Base-by-base conservation (phyloP, 1,139 yeast species). In the Saccharomyces hybrid region DNA sequence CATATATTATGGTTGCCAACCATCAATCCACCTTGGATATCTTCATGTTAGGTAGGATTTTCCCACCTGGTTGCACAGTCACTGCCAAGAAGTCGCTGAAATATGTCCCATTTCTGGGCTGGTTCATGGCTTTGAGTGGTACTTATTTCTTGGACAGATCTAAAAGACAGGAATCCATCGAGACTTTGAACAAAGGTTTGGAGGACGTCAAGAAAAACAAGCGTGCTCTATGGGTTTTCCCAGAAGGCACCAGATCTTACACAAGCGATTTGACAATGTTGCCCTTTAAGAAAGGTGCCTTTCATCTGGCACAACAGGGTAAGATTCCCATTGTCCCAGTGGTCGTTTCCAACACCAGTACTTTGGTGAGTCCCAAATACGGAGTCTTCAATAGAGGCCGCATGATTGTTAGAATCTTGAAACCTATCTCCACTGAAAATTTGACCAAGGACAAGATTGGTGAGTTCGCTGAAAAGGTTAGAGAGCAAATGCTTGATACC, bases 281-380 rank as follows among this genome's bases (percentile, higher is more conserved):
- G 54, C 96, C 96, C 1, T 88, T 93, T 73, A 93, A 93, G 71
- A 95, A 95, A 69, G 99, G 99, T 51, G 98, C 98, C 0, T 95
- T 95, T 82, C 97, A 93, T 72, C 79, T 93, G 66, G 99, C 99
- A 11, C 86, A 86, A 59, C 96, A 91, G 71, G 96, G 96, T 3
- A 83, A 82, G 47, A 83, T 93, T 34, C 98, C 98, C 26, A 76
- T 93, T 49, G 82, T 93, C 13, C 99, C 99, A 2, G 77, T 87
- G 49, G 95, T 88, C 7, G 88, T 89, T 6, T 81, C 91, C 48
- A 95, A 93, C 73, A 88, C 95, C 55, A 84, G 96, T 5, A 80
- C 81, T 42, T 71, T 95, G 48, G 81, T 88, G 73, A 80, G 82
- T 64, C 74, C 87, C 50, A 79, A 80, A 60, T 64, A 66, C 27